phyloP scores from a whole-genome alignment of 2,329 filamentous ascomycete genomes.

The Penicillium griseofulvum region DNA sequence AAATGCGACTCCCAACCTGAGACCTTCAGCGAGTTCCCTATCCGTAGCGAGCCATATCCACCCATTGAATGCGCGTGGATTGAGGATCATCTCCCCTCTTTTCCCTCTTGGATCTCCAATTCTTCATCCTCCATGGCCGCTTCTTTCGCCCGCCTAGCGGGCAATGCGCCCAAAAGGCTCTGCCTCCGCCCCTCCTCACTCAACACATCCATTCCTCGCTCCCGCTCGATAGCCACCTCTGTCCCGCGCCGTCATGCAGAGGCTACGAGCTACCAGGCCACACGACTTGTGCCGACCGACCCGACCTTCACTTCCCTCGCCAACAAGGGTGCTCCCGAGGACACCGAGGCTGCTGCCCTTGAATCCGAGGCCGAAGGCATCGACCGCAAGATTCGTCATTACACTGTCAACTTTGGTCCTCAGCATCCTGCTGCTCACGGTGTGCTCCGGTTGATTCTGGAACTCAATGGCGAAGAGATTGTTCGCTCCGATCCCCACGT shows the following conservation, averaged over 20 bases:
- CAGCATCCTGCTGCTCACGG: constrained; percentile 98
- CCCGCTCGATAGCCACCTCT: constrained; percentile 57
- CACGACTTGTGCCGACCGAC: constrained; percentile 58
- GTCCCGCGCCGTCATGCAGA: constrained; percentile 54
- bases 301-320: constrained; percentile 51
- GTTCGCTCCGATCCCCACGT: constrained; percentile 95
- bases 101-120: constrained; percentile 20
- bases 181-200: constrained; percentile 53
- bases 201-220: constrained; percentile 44
- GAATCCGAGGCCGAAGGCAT: constrained; percentile 44
- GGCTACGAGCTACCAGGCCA: constrained; percentile 49
- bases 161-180: constrained; percentile 59
- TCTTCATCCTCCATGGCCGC: constrained; percentile 54
- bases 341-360: constrained; percentile 44
- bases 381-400: constrained; percentile 89
- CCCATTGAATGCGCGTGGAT: constrained; percentile 39
- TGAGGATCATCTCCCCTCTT: constrained; percentile 32
- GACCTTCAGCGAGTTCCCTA: constrained; percentile 28
- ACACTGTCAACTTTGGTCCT: constrained; percentile 98
- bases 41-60: constrained; percentile 30
- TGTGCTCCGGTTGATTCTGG: constrained; percentile 93
- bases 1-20: constrained; percentile 36
- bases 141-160: constrained; percentile 59
- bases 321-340: constrained; percentile 42
- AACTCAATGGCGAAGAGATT: constrained; percentile 97